A percentile compares a stretch with the other conserved stretches of the same genome.
phyloP scores from a whole-genome alignment of 129 eudicot genomes.

The Silybum marianum region DNA sequence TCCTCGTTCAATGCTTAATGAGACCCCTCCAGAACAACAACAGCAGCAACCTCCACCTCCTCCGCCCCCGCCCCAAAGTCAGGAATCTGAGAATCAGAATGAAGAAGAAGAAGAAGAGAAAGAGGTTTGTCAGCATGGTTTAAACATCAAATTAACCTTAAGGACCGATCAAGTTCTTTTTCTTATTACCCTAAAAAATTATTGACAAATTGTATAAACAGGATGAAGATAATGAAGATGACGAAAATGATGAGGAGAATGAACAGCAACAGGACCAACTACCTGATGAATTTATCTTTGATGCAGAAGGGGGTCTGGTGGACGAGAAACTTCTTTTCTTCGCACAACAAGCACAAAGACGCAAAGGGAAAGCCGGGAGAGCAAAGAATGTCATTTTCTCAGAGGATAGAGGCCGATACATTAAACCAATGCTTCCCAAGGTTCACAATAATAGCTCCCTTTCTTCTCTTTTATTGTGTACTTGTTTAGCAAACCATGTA shows the following conservation, averaged over 20 bases:
- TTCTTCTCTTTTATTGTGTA: background rate
- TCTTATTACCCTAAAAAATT: background rate
- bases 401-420: conserved; percentile 95
- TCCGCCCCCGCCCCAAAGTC: conserved; percentile 94
- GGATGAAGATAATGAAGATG: conserved; percentile 57
- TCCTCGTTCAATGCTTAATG: conserved; percentile 81
- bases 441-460: conserved; percentile 32
- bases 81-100: conserved; percentile 81
- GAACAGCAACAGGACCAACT: conserved; percentile 89
- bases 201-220: conserved; percentile 28
- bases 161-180: background rate
- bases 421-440: conserved; percentile 99
- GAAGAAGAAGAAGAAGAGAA: conserved; percentile 77
- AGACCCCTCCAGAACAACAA: conserved; percentile 89
- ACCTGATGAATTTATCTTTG: conserved; percentile 95
- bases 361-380: conserved; percentile 91
- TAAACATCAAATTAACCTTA: background rate
- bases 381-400: conserved; percentile 98
- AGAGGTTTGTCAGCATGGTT: conserved; percentile 52
- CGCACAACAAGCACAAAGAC: conserved; percentile 98
- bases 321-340: conserved; percentile 99
- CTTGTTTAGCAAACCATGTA: conserved; percentile 3
- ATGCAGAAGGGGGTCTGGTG: conserved; percentile 98
- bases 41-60: conserved; percentile 97
- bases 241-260: conserved; percentile 68